Conservation (phyloP, 2,329 filamentous ascomycete genomes). For the Aspergillus oerlinghausenensis region DNA sequence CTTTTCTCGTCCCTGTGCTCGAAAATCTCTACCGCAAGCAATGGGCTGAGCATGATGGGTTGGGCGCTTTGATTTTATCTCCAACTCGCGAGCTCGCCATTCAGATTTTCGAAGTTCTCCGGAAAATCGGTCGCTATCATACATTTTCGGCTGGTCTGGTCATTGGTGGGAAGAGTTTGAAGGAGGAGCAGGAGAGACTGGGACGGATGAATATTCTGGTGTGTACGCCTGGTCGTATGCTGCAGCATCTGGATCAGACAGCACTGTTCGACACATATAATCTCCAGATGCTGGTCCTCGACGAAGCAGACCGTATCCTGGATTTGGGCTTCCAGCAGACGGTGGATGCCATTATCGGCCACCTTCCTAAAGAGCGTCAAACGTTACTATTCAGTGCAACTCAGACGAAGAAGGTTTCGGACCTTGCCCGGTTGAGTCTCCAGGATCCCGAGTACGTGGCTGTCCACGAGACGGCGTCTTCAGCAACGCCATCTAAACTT, state of each 20-base stretch:
- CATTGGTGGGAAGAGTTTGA: constrained; percentile 86
- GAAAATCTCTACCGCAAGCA: constrained; percentile 85
- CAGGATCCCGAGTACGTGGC: constrained; percentile 92
- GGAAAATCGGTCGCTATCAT: constrained; percentile 85
- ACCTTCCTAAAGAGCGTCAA: constrained; percentile 78
- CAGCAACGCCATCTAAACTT: constrained; percentile 75
- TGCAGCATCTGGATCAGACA: constrained; percentile 94
- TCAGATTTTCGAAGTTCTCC: constrained; percentile 91
- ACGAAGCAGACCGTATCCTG: constrained; percentile 94
- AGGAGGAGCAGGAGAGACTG: constrained; percentile 80
- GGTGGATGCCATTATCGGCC: constrained; percentile 88
- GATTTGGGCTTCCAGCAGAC: constrained; percentile 94
- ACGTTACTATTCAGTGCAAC: constrained; percentile 95
- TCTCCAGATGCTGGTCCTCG: constrained; percentile 85
- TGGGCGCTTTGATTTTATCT: constrained; percentile 88
- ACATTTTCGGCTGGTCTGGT: constrained; percentile 87
- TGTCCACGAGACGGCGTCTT: constrained; percentile 76
- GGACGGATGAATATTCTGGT: constrained; percentile 95
- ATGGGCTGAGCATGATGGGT: constrained; percentile 86
- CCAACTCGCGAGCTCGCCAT: constrained; percentile 93
- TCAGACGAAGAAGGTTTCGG: constrained; percentile 89
- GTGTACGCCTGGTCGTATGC: constrained; percentile 88
- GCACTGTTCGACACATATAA: constrained; percentile 85
- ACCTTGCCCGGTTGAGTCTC: constrained; percentile 81
- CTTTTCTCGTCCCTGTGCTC: constrained; percentile 85